Conservation (phyloP, 2,329 filamentous ascomycete species). For the Cordyceps pruinosa region DNA sequence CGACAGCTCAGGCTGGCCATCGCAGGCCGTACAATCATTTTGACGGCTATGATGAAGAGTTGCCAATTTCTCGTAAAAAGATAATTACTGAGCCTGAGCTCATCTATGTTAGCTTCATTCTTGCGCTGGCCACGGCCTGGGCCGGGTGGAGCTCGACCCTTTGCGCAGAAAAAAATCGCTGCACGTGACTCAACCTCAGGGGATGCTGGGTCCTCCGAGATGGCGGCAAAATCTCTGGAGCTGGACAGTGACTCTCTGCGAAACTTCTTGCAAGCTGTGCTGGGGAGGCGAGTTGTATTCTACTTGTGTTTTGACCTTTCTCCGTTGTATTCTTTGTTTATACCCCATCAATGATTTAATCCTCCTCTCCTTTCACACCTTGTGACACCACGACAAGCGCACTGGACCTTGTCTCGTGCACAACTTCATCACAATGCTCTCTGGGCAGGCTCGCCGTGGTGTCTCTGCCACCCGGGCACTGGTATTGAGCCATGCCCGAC, state of each 20-base stretch:
- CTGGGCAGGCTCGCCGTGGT: slow-evolving; percentile 27
- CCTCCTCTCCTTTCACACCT: background rate
- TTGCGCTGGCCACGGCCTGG: background rate
- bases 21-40: slow-evolving; percentile 26
- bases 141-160: background rate
- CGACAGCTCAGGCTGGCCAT: slow-evolving; percentile 25
- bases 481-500: slow-evolving; percentile 15
- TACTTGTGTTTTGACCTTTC: background rate
- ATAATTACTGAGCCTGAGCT: background rate
- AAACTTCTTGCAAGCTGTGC: slow-evolving; percentile 9
- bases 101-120: background rate
- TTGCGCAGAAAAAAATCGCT: background rate
- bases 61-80: background rate
- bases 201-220: background rate
- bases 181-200: slow-evolving; percentile 9
- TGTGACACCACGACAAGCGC: background rate
- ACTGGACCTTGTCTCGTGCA: background rate
- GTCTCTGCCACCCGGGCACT: slow-evolving; percentile 20
- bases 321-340: background rate
- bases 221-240: slow-evolving; percentile 9
- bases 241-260: background rate
- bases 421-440: slow-evolving; percentile 26
- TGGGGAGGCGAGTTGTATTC: slow-evolving; percentile 2
- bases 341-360: background rate
- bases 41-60: background rate